Base-by-base conservation (phyloP, 306 rosid genomes). In the Glycine tomentella region DNA sequence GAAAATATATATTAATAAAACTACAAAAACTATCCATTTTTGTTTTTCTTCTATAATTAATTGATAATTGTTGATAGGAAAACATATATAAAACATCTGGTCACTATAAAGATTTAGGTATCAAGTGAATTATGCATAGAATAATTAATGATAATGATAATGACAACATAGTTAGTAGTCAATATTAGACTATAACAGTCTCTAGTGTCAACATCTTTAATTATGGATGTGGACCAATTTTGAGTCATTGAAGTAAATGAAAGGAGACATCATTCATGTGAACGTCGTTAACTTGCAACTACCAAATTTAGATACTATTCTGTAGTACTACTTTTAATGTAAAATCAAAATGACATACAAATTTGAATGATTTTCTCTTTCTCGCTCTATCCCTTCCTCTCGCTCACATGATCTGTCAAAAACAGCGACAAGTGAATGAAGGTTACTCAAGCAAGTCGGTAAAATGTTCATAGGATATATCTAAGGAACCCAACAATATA, bases 201-300 rank as follows among this genome's bases (percentile, higher is more conserved):
- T 16, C 51, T 76, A 33, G 73, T 76, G 80, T 63, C 80, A 76
- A 63, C 73, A 79, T 91, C 94, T 86, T 81, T 58, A 78, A 83
- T 83, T 87, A 88, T 87, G 88, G 87, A 86, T 82, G 91, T 90
- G 97, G 97, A 80, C 94, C 97, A 85, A 72, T 74, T 82, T 66
- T 53, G 82, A 80, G 96, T 68, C 80, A 90, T 86, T 85, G 97
- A 83, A 88, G 91, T 91, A 87, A 90, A 90, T 88, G 85, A 82
- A 80, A 89, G 92, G 90, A 88, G 33, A 86, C 97, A 88, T 87
- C 90, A 84, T 86, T 91, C 94, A 90, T 93, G 96, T 93, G 93
- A 87, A 87, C 88, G 83, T 86, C 86, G 88, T 85, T 83, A 90
- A 85, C 93, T 83, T 87, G 31, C 91, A 89, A 88, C 93, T 83